These are phyloP conservation scores for Mikania micrantha DNA, from an alignment of 129 eudicot genomes.

Conservation along the genomic window DNA sequence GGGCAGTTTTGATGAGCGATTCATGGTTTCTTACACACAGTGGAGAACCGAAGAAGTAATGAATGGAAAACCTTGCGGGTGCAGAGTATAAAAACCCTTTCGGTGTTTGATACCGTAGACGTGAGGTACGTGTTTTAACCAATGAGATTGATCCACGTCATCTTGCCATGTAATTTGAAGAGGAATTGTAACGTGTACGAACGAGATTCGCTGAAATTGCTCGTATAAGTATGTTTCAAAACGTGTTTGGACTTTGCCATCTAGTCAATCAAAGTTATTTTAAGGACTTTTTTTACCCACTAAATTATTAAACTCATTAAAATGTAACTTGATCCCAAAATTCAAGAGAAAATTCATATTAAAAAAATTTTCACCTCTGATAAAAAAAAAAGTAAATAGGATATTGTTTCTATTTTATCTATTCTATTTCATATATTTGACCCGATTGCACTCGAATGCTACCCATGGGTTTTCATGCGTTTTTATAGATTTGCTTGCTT, in stretches of 20 bases:
- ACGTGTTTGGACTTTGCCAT: not conserved
- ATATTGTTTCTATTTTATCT: too few species aligned
- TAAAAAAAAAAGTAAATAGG: too few species aligned
- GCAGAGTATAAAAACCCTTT: constrained; percentile 29
- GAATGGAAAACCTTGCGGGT: not conserved
- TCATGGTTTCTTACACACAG: constrained; percentile 20
- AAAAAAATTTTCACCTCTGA: too few species aligned
- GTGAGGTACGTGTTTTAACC: constrained; percentile 35
- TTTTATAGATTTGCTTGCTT: too few species aligned
- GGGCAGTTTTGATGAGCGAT: constrained; percentile 1
- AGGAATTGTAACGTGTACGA: constrained; percentile 19
- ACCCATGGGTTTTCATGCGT: too few species aligned
- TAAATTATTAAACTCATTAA: too few species aligned
- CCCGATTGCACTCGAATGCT: too few species aligned
- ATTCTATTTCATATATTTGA: too few species aligned
- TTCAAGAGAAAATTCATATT: too few species aligned
- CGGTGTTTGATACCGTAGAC: constrained; percentile 10
- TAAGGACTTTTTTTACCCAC: too few species aligned
- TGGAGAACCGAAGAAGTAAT: constrained; percentile 2
- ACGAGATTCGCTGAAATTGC: constrained; percentile 14
- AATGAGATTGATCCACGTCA: constrained; percentile 33
- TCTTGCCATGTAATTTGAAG: not conserved
- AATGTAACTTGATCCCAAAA: too few species aligned
- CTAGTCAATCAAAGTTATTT: not conserved
- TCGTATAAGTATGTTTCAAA: not conserved